Evolutionary conservation across 345 rosid genomes (phyloP).

Genomic region (Tarenaya hassleriana): DNA sequence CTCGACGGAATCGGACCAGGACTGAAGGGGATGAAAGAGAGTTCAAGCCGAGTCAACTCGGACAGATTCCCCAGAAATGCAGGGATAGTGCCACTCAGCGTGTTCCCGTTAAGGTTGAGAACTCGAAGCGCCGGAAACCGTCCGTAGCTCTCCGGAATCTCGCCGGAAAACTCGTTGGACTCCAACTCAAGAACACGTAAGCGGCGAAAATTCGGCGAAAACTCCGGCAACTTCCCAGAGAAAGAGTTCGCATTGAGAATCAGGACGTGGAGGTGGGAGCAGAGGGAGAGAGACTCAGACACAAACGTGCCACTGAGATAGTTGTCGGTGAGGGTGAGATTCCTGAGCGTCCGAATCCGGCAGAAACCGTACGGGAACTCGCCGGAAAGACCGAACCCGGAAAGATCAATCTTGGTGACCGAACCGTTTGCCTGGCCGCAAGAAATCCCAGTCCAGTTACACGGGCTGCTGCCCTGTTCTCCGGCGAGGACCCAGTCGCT

Average conservation of each 20-base stretch:
- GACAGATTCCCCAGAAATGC: conserved; percentile 42
- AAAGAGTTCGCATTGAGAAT: conserved; percentile 34
- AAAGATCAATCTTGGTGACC: conserved; percentile 46
- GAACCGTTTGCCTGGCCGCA: conserved; percentile 33
- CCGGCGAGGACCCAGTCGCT: conserved; percentile 40
- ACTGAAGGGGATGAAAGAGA: conserved; percentile 37
- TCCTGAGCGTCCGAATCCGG: conserved; percentile 46
- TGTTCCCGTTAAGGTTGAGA: conserved; percentile 28
- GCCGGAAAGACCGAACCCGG: conserved; percentile 38
- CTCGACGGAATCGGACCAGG: conserved; percentile 41
- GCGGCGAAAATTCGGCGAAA: conserved; percentile 28
- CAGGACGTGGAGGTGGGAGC: conserved; percentile 39
- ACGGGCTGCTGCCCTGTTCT: conserved; percentile 34
- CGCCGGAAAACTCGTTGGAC: conserved; percentile 42
- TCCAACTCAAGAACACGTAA: conserved; percentile 42
- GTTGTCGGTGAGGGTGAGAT: conserved; percentile 38
- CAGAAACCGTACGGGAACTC: conserved; percentile 56
- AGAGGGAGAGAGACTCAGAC: conserved; percentile 38
- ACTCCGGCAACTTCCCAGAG: conserved; percentile 51
- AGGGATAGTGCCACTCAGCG: conserved; percentile 46
- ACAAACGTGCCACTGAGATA: conserved; percentile 35
- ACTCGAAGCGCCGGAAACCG: conserved; percentile 30
- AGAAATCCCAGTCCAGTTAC: conserved; percentile 65
- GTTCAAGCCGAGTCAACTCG: conserved; percentile 37
- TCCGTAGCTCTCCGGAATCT: conserved; percentile 49